Percentiles rank a stretch among this genome's conserved stretches.
phyloP scores from a whole-genome alignment of 2,329 filamentous ascomycete species.

The Alternaria brassicicola region DNA sequence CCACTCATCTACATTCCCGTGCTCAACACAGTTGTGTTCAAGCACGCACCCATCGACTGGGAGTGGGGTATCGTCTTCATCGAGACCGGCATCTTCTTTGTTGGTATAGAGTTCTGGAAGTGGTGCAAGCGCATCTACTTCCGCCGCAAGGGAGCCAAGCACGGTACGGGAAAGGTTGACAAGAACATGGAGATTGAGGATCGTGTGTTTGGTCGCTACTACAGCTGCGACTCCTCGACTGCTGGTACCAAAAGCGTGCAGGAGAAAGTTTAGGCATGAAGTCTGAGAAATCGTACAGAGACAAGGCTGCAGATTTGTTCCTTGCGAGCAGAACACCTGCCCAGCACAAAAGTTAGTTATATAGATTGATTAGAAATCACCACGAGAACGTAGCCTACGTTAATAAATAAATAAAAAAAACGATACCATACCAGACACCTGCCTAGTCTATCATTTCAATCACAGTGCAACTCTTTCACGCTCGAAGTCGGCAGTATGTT shows the following conservation, averaged over 20 bases:
- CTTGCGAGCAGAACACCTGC: neutral
- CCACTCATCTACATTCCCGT: slow-evolving; percentile 68
- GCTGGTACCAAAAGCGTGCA: neutral
- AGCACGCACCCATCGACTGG: slow-evolving; percentile 69
- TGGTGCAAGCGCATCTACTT: slow-evolving; percentile 63
- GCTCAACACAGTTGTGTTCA: slow-evolving; percentile 69
- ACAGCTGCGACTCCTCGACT: slow-evolving; percentile 6
- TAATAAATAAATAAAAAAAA: neutral
- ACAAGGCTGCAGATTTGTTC: neutral
- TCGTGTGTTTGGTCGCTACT: slow-evolving; percentile 25
- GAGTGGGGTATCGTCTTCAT: slow-evolving; percentile 74
- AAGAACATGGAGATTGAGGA: slow-evolving; percentile 28
- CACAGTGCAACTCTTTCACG: neutral
- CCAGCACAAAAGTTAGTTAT: slow-evolving; percentile 3
- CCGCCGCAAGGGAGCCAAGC: slow-evolving; percentile 27
- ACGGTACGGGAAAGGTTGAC: slow-evolving; percentile 11
- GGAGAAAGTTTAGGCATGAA: slow-evolving; percentile 7
- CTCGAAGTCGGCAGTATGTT: neutral
- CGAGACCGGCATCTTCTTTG: slow-evolving; percentile 65
- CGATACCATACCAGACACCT: neutral
- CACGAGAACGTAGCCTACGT: neutral
- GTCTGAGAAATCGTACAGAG: neutral
- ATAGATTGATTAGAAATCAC: neutral
- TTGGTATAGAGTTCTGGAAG: slow-evolving; percentile 70
- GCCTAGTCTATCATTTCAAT: neutral